Base-by-base conservation (phyloP, 352 stramenopile genomes). In the Thalassiosira gravida region DNA sequence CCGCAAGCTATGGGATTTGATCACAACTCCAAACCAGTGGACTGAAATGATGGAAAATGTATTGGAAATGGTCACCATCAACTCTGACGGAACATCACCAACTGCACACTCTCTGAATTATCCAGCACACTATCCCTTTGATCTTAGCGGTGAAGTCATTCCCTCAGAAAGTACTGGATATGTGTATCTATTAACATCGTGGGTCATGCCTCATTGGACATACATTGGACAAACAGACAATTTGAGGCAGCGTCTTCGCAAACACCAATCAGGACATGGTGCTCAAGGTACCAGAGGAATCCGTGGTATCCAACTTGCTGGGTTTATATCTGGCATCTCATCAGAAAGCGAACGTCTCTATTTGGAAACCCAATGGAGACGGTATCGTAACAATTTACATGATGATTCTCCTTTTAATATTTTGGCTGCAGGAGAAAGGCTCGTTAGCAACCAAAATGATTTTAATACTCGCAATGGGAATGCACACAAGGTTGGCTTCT, bases 161-260 rank as follows among this genome's bases (percentile, higher is more conserved):
- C 42, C 42, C 3, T 22, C 42, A 5, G 42, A 50, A 20, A 50
- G 42, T 50, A 50, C 42, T 20, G 42, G 42, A 20, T 50, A 50
- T 14, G 14, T 50, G 8, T 50, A 50, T 50, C 2, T 50, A 5
- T 20, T 50, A 5, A 20, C 18, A 22, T 50, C 42, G 2, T 20
- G 5, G 16, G 18, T 5, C 8, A 20, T 20, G 2, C 2, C 3
- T 5, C 6, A 50, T 50, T 20, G 5, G 2, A 20, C 8, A 20
- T 50, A 50, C 42, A 50, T 50, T 20, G 42, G 42, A 20, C 6
- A 50, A 20, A 50, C 42, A 20, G 42, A 50, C 8, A 50, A 50
- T 20, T 18, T 50, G 14, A 3, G 8, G 8, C 8, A 20, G 42
- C 8, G 42, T 14, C 14, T 50, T 22, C 8, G 16, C 3, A 6